phyloP scores from a whole-genome alignment of 139 green algal species.

The Chlamydomonas urium region DNA sequence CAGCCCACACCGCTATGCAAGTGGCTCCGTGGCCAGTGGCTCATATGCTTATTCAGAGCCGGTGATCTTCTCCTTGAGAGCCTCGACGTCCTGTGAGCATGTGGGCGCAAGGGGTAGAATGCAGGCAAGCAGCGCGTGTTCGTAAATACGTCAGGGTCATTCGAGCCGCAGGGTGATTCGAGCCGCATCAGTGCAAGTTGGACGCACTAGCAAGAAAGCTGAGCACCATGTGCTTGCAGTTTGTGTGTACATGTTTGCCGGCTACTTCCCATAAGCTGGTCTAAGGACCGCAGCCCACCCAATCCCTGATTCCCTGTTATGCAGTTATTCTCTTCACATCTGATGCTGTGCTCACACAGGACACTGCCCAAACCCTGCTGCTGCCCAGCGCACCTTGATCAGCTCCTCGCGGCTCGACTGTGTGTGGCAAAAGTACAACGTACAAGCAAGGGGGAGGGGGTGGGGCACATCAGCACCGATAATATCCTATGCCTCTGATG shows the following conservation, averaged over 20 bases:
- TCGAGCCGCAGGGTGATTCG: neutral
- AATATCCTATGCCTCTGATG: no score
- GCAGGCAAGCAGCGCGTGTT: neutral
- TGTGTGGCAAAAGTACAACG: neutral
- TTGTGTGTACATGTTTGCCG: neutral
- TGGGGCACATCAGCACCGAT: no score
- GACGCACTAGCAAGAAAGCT: neutral
- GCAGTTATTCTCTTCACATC: no score
- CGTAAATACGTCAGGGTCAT: neutral
- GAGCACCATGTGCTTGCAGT: neutral
- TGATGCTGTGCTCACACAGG: no score
- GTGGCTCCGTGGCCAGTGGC: no score
- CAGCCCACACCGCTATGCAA: no score
- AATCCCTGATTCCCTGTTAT: no score
- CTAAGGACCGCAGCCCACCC: no score
- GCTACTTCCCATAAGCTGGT: no score
- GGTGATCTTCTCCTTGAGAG: conserved; percentile 6
- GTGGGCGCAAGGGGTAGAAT: neutral
- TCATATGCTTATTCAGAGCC: conserved; percentile 7
- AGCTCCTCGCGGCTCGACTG: conserved; percentile 13
- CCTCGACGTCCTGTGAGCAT: conserved; percentile 2
- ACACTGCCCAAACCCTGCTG: no score
- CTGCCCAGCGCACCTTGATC: conserved; percentile 1
- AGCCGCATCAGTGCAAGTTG: neutral
- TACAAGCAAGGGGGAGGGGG: neutral